Base-by-base conservation (phyloP, 2,329 filamentous ascomycete genomes). In the Mariannaea sp. region DNA sequence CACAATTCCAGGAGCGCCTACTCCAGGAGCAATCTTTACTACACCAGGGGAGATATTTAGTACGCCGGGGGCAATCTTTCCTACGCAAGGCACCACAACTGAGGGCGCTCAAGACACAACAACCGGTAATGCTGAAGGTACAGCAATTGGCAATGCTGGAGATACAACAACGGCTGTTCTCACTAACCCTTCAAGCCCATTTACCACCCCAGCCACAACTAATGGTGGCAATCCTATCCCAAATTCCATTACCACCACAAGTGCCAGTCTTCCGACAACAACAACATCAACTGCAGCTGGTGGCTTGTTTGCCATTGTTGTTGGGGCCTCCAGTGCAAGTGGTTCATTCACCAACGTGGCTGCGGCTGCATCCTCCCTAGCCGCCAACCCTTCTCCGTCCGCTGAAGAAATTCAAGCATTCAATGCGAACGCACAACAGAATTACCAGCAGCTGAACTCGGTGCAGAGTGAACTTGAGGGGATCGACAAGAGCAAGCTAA, bases 321-420 rank as follows among this genome's bases (percentile, higher is more conserved):
- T 46, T n/a, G 27, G 35, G 17, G 52, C 52, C 7, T 41, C 52
- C 2, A 41, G 22, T 4, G 52, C 52, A 3, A 22, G 9, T 1
- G 39, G 22, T 14, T 55, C 52, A 2, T 55, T 55, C 17, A 30
- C 47, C 3, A 29, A 36, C 13, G 17, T 55, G 10, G 52, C 47
- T 9, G n/a, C n/a, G 36, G 46, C 52, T 7, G 52, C 52, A 22
- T 55, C 52, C 2, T 36, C 46, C 16, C 50, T 55, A 26, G 52
- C 52, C 19, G 41, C 41, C 41, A 55, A 51, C 14, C 52, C 52
- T 9, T 41, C 52, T 10, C 46, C 52, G 2, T 55, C 52, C 3
- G 35, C n/a, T 4, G 52, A 51, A 1, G 52, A 55, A 1, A 17
- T 51, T n/a, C 9, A 41, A 6, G 20, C 9, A 4, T 55, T 55